These are phyloP conservation scores for Pilaira anomala DNA, from an alignment of 192 early-diverging fungal species.

Conservation along the genomic window DNA sequence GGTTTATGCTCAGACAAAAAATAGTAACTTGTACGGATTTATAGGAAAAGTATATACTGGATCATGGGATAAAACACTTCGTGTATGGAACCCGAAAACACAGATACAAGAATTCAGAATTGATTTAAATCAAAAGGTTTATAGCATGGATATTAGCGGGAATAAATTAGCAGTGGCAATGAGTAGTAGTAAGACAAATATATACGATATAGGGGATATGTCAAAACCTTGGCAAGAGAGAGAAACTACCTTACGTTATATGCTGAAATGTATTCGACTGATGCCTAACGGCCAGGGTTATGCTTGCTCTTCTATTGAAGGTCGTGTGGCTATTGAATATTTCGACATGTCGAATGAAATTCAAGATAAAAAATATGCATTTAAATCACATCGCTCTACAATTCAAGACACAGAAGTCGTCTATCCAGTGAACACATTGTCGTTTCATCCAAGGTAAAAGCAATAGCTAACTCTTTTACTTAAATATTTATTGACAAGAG, in stretches of 20 bases:
- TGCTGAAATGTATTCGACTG: constrained; percentile 78
- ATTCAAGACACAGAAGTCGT: constrained; percentile 78
- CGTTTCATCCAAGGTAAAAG: constrained; percentile 84
- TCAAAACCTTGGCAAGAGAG: constrained; percentile 64
- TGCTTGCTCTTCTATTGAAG: constrained; percentile 90
- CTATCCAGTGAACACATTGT: constrained; percentile 90
- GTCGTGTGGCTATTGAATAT: constrained; percentile 90
- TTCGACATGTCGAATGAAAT: constrained; percentile 68
- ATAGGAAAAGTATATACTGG: constrained; percentile 74
- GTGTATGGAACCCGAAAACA: constrained; percentile 71
- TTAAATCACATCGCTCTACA: constrained; percentile 91
- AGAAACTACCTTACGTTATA: constrained; percentile 84
- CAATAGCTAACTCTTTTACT: constrained; percentile 20
- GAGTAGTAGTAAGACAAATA: constrained; percentile 68
- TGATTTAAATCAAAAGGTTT: constrained; percentile 73
- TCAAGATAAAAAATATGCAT: constrained; percentile 86
- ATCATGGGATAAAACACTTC: constrained; percentile 88
- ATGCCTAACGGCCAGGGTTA: constrained; percentile 88
- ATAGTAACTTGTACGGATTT: not conserved
- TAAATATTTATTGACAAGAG: constrained; percentile 6
- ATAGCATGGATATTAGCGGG: constrained; percentile 75
- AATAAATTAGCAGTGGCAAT: constrained; percentile 79
- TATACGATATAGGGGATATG: constrained; percentile 89
- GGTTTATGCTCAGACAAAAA: not conserved
- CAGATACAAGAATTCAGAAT: constrained; percentile 35